Conservation (phyloP, 306 rosid species). For the Betula pendula region DNA sequence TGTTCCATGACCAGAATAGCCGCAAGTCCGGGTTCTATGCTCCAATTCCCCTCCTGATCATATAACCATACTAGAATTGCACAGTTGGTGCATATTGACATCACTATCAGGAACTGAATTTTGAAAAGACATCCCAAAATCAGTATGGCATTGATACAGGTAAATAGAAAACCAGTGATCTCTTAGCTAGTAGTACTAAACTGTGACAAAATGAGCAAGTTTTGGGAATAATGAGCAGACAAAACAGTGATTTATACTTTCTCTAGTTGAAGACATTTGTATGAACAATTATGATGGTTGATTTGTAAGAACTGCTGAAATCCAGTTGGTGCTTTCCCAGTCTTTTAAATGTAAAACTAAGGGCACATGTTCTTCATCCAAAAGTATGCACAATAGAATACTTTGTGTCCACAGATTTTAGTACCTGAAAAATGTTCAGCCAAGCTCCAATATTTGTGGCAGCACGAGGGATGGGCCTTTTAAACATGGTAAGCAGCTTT, state of each 20-base stretch:
- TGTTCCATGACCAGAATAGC: conserved; percentile 93
- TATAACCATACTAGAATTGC: conserved; percentile 90
- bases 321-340: too few species aligned
- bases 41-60: conserved; percentile 94
- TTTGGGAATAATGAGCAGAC: neutral
- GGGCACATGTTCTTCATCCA: neutral
- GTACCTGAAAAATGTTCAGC: conserved; percentile 95
- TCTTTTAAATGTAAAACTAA: neutral
- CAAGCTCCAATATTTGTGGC: conserved; percentile 92
- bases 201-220: neutral
- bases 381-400: neutral
- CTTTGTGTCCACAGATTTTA: neutral
- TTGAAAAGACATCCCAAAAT: conserved; percentile 19
- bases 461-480: conserved; percentile 84
- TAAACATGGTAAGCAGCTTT: conserved; percentile 82
- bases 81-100: conserved; percentile 94
- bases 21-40: conserved; percentile 93
- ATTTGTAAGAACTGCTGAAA: too few species aligned
- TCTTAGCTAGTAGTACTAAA: too few species aligned
- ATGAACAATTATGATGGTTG: neutral
- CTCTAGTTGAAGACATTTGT: neutral
- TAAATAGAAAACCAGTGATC: conserved; percentile 2
- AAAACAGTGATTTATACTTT: neutral
- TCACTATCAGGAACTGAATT: conserved; percentile 72
- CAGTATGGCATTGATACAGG: conserved; percentile 15